Conservation (phyloP, 257 asterid genomes). For the Solanum chilense region DNA sequence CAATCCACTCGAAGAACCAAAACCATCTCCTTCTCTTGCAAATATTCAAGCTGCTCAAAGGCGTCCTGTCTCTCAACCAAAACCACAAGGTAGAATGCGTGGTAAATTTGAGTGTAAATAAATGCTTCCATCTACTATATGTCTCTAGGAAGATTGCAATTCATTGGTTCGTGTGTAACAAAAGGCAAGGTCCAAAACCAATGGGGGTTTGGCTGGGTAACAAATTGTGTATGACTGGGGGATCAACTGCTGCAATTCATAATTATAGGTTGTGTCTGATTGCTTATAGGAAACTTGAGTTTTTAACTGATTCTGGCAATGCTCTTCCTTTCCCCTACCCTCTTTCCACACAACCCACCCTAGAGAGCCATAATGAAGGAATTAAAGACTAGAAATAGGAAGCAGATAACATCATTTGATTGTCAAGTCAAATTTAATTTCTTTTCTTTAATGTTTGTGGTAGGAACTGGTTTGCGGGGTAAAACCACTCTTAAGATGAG, state of each 20-base stretch:
- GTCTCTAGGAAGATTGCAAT: background rate
- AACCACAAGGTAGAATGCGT: constrained; percentile 48
- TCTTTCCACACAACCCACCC: background rate
- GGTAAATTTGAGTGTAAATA: background rate
- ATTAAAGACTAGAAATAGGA: background rate
- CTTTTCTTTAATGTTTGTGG: constrained; percentile 8
- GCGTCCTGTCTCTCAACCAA: constrained; percentile 61
- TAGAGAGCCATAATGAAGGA: background rate
- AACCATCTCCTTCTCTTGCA: constrained; percentile 71
- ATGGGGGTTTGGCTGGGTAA: background rate
- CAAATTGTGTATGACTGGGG: background rate
- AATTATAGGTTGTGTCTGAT: background rate
- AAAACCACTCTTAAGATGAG: constrained; percentile 33
- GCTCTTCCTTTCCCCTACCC: background rate
- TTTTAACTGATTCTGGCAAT: background rate
- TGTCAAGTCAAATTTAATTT: background rate
- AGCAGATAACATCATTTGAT: background rate
- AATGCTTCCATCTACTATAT: background rate
- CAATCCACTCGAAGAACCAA: constrained; percentile 77
- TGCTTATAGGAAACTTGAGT: background rate
- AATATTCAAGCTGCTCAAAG: constrained; percentile 90
- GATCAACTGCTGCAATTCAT: background rate
- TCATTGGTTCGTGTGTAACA: background rate
- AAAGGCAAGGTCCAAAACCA: background rate
- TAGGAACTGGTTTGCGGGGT: constrained; percentile 53